Conservation (phyloP, 768 basidiomycete genomes). For the Boletus vermiculosoides region DNA sequence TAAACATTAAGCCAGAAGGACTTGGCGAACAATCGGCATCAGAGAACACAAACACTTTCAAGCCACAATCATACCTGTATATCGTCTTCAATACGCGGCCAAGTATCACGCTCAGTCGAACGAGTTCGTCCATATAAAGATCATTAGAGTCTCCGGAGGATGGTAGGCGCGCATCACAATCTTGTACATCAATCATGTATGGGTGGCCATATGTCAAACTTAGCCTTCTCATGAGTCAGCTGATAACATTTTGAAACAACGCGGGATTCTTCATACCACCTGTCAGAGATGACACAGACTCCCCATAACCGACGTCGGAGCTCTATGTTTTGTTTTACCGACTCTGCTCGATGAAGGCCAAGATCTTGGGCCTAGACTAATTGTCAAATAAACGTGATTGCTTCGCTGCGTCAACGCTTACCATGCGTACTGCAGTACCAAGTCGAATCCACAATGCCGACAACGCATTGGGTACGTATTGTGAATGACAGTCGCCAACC, state of each 20-base stretch:
- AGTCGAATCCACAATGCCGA: slow-evolving; percentile 85
- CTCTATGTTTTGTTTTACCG: slow-evolving; percentile 80
- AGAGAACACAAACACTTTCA: slow-evolving; percentile 1
- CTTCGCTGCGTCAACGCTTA: slow-evolving; percentile 36
- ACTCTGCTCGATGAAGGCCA: slow-evolving; percentile 90
- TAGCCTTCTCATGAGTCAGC: slow-evolving; percentile 49
- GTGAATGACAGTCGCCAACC: slow-evolving; percentile 89
- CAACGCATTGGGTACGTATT: slow-evolving; percentile 80
- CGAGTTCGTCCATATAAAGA: slow-evolving; percentile 86
- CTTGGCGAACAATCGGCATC: slow-evolving; percentile 37
- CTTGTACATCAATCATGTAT: slow-evolving; percentile 93
- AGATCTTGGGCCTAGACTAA: slow-evolving; percentile 84
- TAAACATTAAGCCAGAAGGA: slow-evolving; percentile 82
- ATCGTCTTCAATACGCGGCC: slow-evolving; percentile 91
- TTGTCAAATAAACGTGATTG: slow-evolving; percentile 15
- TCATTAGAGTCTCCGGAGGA: slow-evolving; percentile 80
- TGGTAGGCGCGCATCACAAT: slow-evolving; percentile 93
- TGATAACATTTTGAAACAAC: neutral
- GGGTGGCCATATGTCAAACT: slow-evolving; percentile 91
- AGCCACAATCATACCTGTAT: slow-evolving; percentile 60
- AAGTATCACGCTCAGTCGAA: slow-evolving; percentile 86
- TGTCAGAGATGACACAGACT: slow-evolving; percentile 89
- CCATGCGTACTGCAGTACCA: slow-evolving; percentile 92
- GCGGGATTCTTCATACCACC: slow-evolving; percentile 61
- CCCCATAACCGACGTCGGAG: slow-evolving; percentile 90